Base-by-base conservation (phyloP, 495 filamentous ascomycete genomes). In the Lasiosphaeria miniovina region DNA sequence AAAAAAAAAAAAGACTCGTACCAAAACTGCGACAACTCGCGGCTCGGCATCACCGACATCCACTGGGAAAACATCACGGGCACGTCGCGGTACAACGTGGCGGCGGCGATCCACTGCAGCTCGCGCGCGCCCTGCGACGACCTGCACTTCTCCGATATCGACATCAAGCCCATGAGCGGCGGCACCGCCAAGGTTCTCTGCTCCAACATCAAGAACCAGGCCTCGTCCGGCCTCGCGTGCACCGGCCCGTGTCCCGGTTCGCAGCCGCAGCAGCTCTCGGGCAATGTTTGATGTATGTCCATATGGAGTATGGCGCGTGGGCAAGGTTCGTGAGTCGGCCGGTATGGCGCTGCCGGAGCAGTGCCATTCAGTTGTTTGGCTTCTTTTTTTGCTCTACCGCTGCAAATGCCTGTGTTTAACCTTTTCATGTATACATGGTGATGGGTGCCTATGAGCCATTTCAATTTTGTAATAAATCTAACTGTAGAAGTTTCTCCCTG, bases 41-140 rank as follows among this genome's bases (percentile, higher is more conserved):
- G 75, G 55, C 69, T 84, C 49, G 68, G 76, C 35, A 80, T 82
- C 57, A 61, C 65, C 32, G 75, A 83, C 63, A 71, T 86, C 49
- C 75, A 68, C 36, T 86, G 79, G 78, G 72, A 78, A 55, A 85
- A 86, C 64, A 79, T 85, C 59, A 79, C 75, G 2, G 82, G 82
- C 6, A 85, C 82, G 4, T 72, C 74, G 36, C 65, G 75, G 36
- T 84, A 80, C 62, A 84, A 84, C 62, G 76, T 83, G 32, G 82
- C 75, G 1, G 73, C 75, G 12, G 82, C 77, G 6, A 80, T 86
- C 14, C 80, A 85, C 66, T 84, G 82, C 70, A 74, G 71, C 14
- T 65, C 71, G 33, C 62, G 71, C 0, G 75, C 74, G 24, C 82
- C 79, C 5, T 84, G 82, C 61, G 73, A 74, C 57, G 68, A 74